These are phyloP conservation scores for Aspergillus cejpii DNA, from an alignment of 2,329 filamentous ascomycete species.

Conservation along the genomic window DNA sequence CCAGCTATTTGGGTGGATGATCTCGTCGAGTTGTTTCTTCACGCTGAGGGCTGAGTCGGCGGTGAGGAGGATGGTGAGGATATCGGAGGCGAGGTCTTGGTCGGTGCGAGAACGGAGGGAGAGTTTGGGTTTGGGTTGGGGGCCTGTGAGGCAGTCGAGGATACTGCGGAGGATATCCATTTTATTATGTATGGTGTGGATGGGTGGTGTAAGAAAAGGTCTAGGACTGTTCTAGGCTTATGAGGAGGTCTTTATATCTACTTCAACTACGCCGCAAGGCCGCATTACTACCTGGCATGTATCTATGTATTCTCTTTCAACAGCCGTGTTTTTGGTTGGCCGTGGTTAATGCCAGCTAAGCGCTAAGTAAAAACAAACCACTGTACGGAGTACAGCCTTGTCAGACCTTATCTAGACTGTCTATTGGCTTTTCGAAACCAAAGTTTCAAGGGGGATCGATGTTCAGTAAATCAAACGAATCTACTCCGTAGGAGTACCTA, in stretches of 20 bases:
- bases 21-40: slow-evolving; percentile 9
- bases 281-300: not conserved
- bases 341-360: not conserved
- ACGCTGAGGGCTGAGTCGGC: not conserved
- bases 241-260: not conserved
- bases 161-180: not conserved
- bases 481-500: too few relatives aligned
- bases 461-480: too few relatives aligned
- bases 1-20: slow-evolving; percentile 11
- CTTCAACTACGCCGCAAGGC: not conserved
- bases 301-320: not conserved
- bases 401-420: not conserved
- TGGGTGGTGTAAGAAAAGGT: not conserved
- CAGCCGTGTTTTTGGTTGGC: not conserved
- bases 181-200: not conserved
- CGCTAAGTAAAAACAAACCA: too few relatives aligned
- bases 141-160: not conserved
- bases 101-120: not conserved
- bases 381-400: too few relatives aligned
- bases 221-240: not conserved
- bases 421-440: too few relatives aligned
- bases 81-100: slow-evolving; percentile 2
- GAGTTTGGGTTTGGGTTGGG: not conserved
- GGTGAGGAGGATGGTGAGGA: slow-evolving; percentile 9
- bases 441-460: too few relatives aligned